phyloP scores from a whole-genome alignment of 1,284 basidiomycete species.

The Cutaneotrichosporon mucoides region DNA sequence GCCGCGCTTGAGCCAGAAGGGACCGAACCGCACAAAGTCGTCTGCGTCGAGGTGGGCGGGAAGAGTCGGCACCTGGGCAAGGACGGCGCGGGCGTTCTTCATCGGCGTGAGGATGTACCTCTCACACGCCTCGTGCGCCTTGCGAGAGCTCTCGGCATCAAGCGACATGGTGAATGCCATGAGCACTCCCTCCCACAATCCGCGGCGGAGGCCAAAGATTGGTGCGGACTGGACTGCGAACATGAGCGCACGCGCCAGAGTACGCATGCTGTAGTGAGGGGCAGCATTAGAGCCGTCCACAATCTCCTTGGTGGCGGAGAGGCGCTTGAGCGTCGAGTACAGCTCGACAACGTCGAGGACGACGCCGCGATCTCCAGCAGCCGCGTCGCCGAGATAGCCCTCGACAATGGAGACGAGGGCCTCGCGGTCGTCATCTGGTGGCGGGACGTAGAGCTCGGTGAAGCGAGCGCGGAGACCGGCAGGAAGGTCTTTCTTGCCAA shows the following conservation, averaged over 20 bases:
- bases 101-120: conserved; percentile 77
- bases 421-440: conserved; percentile 88
- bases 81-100: conserved; percentile 71
- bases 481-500: conserved; percentile 95
- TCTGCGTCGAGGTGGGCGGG: conserved; percentile 56
- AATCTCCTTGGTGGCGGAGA: conserved; percentile 74
- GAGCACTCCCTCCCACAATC: conserved; percentile 91
- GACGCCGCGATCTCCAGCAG: conserved; percentile 79
- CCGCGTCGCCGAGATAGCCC: conserved; percentile 82
- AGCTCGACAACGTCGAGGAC: conserved; percentile 91
- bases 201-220: conserved; percentile 74
- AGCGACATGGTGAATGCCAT: conserved; percentile 98
- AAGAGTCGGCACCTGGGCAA: conserved; percentile 63
- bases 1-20: conserved; percentile 84
- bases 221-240: conserved; percentile 81
- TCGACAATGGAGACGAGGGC: conserved; percentile 82
- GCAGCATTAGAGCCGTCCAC: conserved; percentile 91
- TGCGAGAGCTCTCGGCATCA: conserved; percentile 66
- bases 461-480: conserved; percentile 85
- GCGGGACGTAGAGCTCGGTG: conserved; percentile 90
- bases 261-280: conserved; percentile 98
- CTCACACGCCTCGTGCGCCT: conserved; percentile 68
- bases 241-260: conserved; percentile 82
- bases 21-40: conserved; percentile 76
- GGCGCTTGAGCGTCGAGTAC: conserved; percentile 75